These are phyloP conservation scores for Argentina anserina DNA, from an alignment of 306 rosid genomes.

Conservation along the genomic window DNA sequence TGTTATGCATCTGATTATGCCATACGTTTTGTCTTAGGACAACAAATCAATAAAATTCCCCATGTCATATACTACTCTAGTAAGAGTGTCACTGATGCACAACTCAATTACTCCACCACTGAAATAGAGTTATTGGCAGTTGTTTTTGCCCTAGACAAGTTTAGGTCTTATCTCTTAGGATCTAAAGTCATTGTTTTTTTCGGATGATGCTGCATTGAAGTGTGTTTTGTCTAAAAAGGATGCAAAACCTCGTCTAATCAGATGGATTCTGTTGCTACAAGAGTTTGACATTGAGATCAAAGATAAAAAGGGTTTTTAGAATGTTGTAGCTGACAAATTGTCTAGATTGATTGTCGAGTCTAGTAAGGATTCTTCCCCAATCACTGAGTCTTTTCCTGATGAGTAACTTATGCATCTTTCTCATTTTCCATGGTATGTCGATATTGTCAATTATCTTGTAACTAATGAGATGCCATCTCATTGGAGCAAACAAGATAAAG, in stretches of 20 bases:
- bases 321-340: neutral
- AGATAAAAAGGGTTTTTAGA: neutral
- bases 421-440: too few species aligned
- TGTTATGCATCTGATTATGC: neutral
- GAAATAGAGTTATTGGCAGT: neutral
- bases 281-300: neutral
- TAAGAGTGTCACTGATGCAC: neutral
- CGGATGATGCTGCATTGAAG: neutral
- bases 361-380: neutral
- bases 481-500: neutral
- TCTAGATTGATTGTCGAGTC: neutral
- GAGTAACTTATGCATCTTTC: neutral
- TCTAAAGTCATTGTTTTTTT: neutral
- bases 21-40: neutral
- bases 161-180: neutral
- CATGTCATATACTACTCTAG: neutral
- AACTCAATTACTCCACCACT: neutral
- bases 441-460: too few species aligned
- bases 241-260: neutral
- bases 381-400: neutral
- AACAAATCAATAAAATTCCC: neutral
- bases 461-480: too few species aligned
- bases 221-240: neutral
- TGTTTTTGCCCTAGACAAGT: conserved; percentile 3
- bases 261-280: neutral